phyloP scores from a whole-genome alignment of 2,329 filamentous ascomycete species.

The Cladosporium oxysporum region DNA sequence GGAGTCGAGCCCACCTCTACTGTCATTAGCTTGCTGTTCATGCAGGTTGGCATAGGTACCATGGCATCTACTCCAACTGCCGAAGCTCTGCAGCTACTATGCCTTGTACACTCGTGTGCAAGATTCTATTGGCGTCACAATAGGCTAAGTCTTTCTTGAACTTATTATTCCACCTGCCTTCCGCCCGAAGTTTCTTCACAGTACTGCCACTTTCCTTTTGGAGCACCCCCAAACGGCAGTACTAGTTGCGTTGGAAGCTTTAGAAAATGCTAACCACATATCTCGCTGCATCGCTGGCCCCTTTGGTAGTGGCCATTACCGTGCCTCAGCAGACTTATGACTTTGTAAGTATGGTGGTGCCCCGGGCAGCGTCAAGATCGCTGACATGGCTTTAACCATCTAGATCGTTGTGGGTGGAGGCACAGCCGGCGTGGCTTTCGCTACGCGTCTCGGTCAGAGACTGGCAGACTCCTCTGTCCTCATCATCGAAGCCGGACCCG shows the following conservation, averaged over 20 bases:
- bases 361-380: not conserved
- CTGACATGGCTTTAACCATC: not conserved
- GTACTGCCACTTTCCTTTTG: not conserved
- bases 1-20: not conserved
- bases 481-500: conserved; percentile 30
- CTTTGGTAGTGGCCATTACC: not conserved
- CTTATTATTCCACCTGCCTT: not conserved
- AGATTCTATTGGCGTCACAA: not conserved
- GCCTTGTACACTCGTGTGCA: not conserved
- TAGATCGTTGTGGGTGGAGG: conserved; percentile 33
- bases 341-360: conserved; percentile 4
- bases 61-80: not conserved
- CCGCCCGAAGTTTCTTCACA: not conserved
- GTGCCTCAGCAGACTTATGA: conserved; percentile 5
- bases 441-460: conserved; percentile 28
- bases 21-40: not conserved
- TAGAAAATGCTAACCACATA: conserved; percentile 3
- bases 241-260: not conserved
- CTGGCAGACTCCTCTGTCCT: conserved; percentile 25
- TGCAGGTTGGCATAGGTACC: not conserved
- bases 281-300: not conserved
- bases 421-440: conserved; percentile 28
- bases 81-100: not conserved
- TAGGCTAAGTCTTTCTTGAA: not conserved
- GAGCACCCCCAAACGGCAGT: not conserved